Evolutionary conservation across 306 rosid genomes (phyloP).

Genomic region (Castanopsis chinensis): DNA sequence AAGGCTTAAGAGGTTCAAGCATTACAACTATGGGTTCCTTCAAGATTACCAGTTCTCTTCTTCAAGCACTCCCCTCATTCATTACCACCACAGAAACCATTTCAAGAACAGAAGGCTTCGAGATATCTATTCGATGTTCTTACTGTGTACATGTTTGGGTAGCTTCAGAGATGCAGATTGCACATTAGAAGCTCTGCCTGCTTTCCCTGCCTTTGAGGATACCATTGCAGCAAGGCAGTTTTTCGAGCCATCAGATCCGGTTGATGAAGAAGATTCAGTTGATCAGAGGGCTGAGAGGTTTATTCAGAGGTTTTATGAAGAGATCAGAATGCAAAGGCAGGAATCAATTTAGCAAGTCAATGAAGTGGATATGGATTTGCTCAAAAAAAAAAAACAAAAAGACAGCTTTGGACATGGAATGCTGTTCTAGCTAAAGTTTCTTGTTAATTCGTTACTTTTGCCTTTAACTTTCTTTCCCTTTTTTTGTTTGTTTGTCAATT

Average conservation of each 20-base stretch:
- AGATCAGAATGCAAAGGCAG: slow-evolving; percentile 61
- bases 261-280: slow-evolving; percentile 52
- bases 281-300: slow-evolving; percentile 67
- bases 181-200: slow-evolving; percentile 29
- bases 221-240: slow-evolving; percentile 16
- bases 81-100: slow-evolving; percentile 11
- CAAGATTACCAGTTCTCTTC: slow-evolving; percentile 47
- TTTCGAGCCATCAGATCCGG: slow-evolving; percentile 37
- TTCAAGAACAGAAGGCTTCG: slow-evolving; percentile 11
- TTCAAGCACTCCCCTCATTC: slow-evolving; percentile 53
- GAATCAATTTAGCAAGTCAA: slow-evolving; percentile 23
- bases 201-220: slow-evolving; percentile 13
- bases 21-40: slow-evolving; percentile 36
- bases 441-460: background rate
- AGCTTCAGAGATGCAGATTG: slow-evolving; percentile 24
- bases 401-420: background rate
- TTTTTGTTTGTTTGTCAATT: background rate
- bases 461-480: background rate
- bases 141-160: slow-evolving; percentile 43
- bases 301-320: slow-evolving; percentile 57
- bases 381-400: background rate
- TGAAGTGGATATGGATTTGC: background rate
- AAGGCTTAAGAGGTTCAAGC: slow-evolving; percentile 30
- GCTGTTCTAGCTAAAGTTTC: background rate
- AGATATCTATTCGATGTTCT: slow-evolving; percentile 39